These are phyloP conservation scores for Ganoderma boninense DNA, from an alignment of 1,284 basidiomycete genomes.

Conservation along the genomic window DNA sequence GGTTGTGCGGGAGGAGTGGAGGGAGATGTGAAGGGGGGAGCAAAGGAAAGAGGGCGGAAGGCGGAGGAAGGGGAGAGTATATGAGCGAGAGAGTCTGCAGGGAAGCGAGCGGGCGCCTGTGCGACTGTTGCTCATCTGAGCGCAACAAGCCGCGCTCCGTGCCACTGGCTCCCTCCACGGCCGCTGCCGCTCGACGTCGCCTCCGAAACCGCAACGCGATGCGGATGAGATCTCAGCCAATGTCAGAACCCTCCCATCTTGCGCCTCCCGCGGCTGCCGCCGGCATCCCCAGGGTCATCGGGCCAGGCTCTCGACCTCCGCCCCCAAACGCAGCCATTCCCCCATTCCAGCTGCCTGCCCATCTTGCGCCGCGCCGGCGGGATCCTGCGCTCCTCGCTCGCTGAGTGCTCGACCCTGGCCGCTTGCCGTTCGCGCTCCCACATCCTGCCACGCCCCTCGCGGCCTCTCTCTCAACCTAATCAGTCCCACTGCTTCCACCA, in stretches of 20 bases:
- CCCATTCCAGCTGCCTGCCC: neutral
- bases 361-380: neutral
- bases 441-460: slow-evolving; percentile 4
- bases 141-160: neutral
- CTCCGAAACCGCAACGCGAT: neutral
- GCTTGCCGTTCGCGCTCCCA: slow-evolving; percentile 7
- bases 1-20: neutral
- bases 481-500: neutral
- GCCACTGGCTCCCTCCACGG: neutral
- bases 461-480: slow-evolving; percentile 8
- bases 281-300: neutral
- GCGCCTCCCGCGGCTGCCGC: neutral
- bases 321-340: neutral
- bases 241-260: neutral
- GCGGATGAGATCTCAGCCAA: slow-evolving; percentile 2
- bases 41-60: slow-evolving; percentile 6
- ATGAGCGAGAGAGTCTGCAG: slow-evolving; percentile 3
- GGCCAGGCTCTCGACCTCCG: neutral
- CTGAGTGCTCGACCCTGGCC: slow-evolving; percentile 6
- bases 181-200: neutral
- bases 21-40: slow-evolving; percentile 1
- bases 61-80: neutral
- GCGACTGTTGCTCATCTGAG: neutral
- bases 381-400: slow-evolving; percentile 4
- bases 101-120: slow-evolving; percentile 4